Evolutionary conservation across 2,329 filamentous ascomycete genomes (phyloP).

Genomic region (Plectosphaerella sp.): DNA sequence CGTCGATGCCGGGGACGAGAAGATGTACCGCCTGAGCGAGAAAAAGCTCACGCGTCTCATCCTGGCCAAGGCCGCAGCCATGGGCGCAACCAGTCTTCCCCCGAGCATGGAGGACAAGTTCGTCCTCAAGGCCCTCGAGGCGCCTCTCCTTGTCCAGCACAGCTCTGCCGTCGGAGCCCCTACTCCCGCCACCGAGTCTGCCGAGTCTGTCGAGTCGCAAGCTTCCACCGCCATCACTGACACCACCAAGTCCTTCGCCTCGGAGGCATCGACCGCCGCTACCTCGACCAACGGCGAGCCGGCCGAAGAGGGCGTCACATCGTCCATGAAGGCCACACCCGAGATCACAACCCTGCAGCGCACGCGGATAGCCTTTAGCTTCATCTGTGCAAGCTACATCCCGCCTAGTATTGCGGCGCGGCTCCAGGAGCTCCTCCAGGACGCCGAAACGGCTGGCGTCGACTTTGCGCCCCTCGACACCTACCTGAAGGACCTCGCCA

Average conservation of each 20-base stretch:
- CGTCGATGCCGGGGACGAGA: conserved; percentile 77
- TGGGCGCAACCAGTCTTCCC: conserved; percentile 64
- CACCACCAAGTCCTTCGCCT: conserved; percentile 26
- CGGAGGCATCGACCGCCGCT: conserved; percentile 39
- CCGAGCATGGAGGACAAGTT: conserved; percentile 82
- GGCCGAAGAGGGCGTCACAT: conserved; percentile 26
- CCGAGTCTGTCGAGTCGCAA: conserved; percentile 34
- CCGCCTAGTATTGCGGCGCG: conserved; percentile 33
- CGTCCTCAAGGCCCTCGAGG: conserved; percentile 69
- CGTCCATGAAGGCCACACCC: conserved; percentile 39
- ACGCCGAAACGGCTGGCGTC: conserved; percentile 29
- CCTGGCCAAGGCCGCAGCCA: conserved; percentile 65
- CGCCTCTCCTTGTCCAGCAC: conserved; percentile 67
- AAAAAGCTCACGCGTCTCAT: conserved; percentile 64
- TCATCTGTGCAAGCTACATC: conserved; percentile 60
- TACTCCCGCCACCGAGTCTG: conserved; percentile 22
- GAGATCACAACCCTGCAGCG: conserved; percentile 57
- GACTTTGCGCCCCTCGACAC: conserved; percentile 69
- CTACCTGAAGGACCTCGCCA: conserved; percentile 63
- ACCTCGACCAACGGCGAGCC: conserved; percentile 35
- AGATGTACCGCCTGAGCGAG: conserved; percentile 76
- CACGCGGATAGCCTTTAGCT: conserved; percentile 58
- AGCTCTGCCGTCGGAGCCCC: conserved; percentile 38
- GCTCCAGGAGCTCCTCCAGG: conserved; percentile 36
- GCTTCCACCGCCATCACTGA: conserved; percentile 31